Evolutionary conservation across 345 rosid genomes (phyloP), one percentile per base, ranked within the genome.

Genomic region (Cardamine occulta): DNA sequence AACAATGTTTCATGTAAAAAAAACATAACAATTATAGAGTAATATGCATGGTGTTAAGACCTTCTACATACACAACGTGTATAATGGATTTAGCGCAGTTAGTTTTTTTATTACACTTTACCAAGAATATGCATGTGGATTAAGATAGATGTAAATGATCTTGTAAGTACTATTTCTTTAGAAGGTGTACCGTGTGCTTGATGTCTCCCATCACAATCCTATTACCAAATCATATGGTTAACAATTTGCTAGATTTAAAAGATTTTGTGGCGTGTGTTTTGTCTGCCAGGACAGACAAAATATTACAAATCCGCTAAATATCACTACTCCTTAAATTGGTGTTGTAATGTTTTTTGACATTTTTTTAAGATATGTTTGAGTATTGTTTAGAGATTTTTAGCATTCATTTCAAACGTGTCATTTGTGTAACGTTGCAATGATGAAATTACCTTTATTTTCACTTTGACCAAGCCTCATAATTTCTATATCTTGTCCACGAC

Each of bases 221-320:
- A 65, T 15, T 31, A 29, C 32, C 45, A 49, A 23, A 68, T 15
- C 2, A 23, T 37, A 51, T 53, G 24, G 11, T 23, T 35, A 35
- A 19, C 44, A 11, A 3, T 65, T 48, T 11, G 2, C 18, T 18
- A 18, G 18, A 6, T 18, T 11, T 3, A 34, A 17, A 45, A 64
- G 14, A 10, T 28, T 42, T n/a, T 29, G 42, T 48, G 42, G 56
- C 70, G 57, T 18, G 42, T 47, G 29, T 29, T 65, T 47, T 65
- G 57, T 65, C 57, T 48, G 28, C 44, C 18, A 48, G 31, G 26
- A 29, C 42, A 47, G 14, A 24, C 67, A 52, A 45, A 11, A 29
- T 47, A 1, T 47, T 47, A 31, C 29, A 31, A 8, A 52, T 21
- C 72, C 23, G 24, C 34, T 35, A 34, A 14, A 67, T 52, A 13